Base-by-base conservation (phyloP, 352 stramenopile species). In the Blastocystis sp. region DNA sequence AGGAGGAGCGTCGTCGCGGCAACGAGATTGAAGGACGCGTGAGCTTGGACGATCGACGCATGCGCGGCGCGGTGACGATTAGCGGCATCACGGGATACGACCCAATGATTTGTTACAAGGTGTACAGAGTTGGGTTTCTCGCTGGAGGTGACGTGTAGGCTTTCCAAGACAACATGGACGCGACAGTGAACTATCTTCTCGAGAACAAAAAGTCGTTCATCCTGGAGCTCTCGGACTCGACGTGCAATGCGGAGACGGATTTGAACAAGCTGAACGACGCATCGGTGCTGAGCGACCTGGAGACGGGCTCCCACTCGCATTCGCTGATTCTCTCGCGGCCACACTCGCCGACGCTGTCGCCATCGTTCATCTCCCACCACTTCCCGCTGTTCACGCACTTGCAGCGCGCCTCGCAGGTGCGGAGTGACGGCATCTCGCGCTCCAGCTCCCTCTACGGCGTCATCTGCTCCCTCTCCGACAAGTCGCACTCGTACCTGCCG, bases 101-200 rank as follows among this genome's bases (percentile, higher is more conserved):
- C 27, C 21, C 53, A n/a, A 44, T 63, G 6, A 61, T 64, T 14
- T 81, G 69, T 44, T 81, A 81, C 42, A 81, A 81, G 69, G 34
- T 81, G n/a, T 57, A 63, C 24, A 24, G 69, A n/a, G 63, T 75
- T 49, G 16, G 63, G 21, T 21, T 54, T 21, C 46, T 54, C 21
- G 21, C 46, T 21, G 21, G 21, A 21, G 9, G 18, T 59, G 32
- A 59, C 49, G 16, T 40, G 18, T 84, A 84, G 71, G 36, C 38
- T 4, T 85, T 75, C 51, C 75, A 85, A 42, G 75, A 85, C 29
- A 76, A 85, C 38, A 76, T 85, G 75, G 63, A 85, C 16, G 54
- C 75, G 40, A 61, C 75, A 2, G 63, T 85, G 29, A 51, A 69
- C 16, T 85, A 85, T 40, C 29, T 85, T 2, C 51, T 85, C 18